Evolutionary conservation across 441 rosid genomes (phyloP).

Genomic region (Erodium moschatum): DNA sequence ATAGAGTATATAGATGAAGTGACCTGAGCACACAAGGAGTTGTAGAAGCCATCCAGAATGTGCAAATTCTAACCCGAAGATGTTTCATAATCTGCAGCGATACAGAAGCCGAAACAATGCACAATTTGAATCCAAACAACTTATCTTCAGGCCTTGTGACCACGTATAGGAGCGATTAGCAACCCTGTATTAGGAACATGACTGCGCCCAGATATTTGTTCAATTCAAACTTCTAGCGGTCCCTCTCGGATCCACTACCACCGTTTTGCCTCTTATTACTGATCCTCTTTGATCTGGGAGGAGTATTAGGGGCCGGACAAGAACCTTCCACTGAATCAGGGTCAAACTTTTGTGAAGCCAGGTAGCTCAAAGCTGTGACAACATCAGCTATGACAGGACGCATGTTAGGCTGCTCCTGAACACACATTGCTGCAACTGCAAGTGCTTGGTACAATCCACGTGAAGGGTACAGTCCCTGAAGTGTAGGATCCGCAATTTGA

Average conservation of each 20-base stretch:
- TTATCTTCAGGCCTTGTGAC: background rate
- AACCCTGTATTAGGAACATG: background rate
- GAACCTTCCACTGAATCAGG: constrained; percentile 35
- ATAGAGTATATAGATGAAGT: too few relatives aligned
- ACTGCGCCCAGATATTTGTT: background rate
- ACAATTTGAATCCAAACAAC: background rate
- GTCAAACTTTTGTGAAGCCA: constrained; percentile 57
- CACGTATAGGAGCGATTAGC: background rate
- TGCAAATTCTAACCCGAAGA: too few relatives aligned
- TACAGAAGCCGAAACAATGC: background rate
- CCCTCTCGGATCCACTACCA: constrained; percentile 20
- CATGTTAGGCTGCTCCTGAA: constrained; percentile 87
- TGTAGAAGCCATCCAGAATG: too few relatives aligned
- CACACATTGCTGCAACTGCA: constrained; percentile 96
- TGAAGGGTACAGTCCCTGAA: constrained; percentile 78
- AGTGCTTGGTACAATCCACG: constrained; percentile 91
- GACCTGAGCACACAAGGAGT: too few relatives aligned
- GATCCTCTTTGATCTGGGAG: constrained; percentile 39
- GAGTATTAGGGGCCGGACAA: constrained; percentile 34
- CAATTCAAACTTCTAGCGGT: background rate
- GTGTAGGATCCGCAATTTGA: constrained; percentile 80
- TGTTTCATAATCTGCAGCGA: too few relatives aligned
- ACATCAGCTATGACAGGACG: constrained; percentile 84
- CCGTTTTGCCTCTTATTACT: constrained; percentile 24
- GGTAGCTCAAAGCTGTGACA: constrained; percentile 71